These are phyloP conservation scores for Erigeron canadensis DNA, from an alignment of 129 eudicot genomes.

Conservation along the genomic window DNA sequence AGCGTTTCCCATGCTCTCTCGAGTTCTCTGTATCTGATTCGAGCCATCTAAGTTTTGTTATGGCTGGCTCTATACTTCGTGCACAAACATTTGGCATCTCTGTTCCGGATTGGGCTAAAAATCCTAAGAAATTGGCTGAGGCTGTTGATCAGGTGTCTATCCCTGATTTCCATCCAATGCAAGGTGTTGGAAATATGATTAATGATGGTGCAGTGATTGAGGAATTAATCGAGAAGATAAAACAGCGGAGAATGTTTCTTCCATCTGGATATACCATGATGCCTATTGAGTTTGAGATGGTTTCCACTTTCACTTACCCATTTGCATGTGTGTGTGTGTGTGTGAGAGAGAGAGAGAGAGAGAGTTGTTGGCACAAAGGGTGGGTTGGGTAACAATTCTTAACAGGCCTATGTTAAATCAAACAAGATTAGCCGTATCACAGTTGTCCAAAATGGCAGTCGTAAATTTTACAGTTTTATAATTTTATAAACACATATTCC, in stretches of 20 bases:
- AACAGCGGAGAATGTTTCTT: slow-evolving; percentile 45
- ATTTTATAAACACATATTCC: no score
- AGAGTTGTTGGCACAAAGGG: no score
- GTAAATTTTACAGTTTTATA: no score
- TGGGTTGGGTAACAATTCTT: no score
- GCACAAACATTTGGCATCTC: slow-evolving; percentile 90
- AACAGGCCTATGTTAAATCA: no score
- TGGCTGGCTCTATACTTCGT: slow-evolving; percentile 77
- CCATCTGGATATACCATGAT: slow-evolving; percentile 72
- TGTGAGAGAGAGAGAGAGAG: no score
- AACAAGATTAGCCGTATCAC: no score
- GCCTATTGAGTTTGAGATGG: slow-evolving; percentile 96
- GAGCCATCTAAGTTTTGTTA: slow-evolving; percentile 68
- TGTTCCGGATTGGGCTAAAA: slow-evolving; percentile 77
- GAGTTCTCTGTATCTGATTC: slow-evolving; percentile 62
- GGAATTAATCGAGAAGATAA: slow-evolving; percentile 61
- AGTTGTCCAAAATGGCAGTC: no score
- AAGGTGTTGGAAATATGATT: slow-evolving; percentile 73
- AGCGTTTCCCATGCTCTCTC: slow-evolving; percentile 80
- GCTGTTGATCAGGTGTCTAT: slow-evolving; percentile 66
- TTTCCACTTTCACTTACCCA: slow-evolving; percentile 12
- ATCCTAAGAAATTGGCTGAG: slow-evolving; percentile 65
- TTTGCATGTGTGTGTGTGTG: background rate
- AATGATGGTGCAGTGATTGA: slow-evolving; percentile 77
- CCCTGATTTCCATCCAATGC: slow-evolving; percentile 82